Evolutionary conservation across 257 asterid species (phyloP), one percentile per base, ranked within the genome.

Genomic region (Salvia rosmarinus): DNA sequence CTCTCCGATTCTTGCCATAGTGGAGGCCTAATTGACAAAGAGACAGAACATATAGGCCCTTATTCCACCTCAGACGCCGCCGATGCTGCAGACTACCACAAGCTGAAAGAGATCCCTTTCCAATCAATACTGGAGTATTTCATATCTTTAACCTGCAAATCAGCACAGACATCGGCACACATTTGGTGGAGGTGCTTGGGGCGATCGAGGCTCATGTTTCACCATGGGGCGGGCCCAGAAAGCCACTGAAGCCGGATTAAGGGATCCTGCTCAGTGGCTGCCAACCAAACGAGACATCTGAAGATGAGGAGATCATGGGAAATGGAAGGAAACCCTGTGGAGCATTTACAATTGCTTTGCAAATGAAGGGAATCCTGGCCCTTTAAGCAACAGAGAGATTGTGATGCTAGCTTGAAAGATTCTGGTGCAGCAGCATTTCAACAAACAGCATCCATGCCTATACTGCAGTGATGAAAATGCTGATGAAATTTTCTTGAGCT

Each of bases 1-100:
- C 82, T 92, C 65, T 92, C 96, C 0, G 98, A 92, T 71, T 92
- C 96, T 40, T 92, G 98, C 75, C 96, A 89, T 72, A 89, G 96
- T 3, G 96, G 97, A 47, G 98, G 98, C 1, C 92, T 92, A 5
- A 92, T 92, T 5, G 96, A 92, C 90, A 88, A 92, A 77, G 96
- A 92, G 68, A 88, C 86, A 6, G 95, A 92, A 80, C 96, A 92
- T 72, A 86, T 89, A 9, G 94, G 98, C 65, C 95, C 95, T 11
- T 79, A 79, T 21, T 62, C 42, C 2, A 49, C 12, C 30, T 60
- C 73, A 8, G 58, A 56, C 2, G 6, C 14, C 5, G 42, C 44
- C 60, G 6, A 0, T 14, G 17, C 25, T 21, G 52, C 66, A 19
- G 16, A 64, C 56, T 46, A 79, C 28, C 47, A 67, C 82, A 83